A percentile compares a stretch with the other conserved stretches of the same genome.
These are phyloP conservation scores for Gossypium trilobum DNA, from an alignment of 441 rosid genomes.

Conservation along the genomic window DNA sequence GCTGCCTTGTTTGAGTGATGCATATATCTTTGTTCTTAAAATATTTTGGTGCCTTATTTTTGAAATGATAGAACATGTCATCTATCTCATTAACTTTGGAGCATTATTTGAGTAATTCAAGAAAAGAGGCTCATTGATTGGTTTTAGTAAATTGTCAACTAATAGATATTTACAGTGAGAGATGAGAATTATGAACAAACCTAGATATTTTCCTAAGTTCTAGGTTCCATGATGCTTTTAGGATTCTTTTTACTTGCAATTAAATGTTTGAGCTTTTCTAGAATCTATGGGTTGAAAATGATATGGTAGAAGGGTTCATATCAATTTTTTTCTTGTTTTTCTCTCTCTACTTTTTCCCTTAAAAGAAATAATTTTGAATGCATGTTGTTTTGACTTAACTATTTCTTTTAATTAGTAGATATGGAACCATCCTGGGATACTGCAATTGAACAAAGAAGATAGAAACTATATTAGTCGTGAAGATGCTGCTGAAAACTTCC, in stretches of 20 bases:
- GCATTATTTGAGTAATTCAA: background rate
- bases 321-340: background rate
- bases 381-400: background rate
- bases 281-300: background rate
- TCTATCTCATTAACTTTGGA: background rate
- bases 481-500: constrained; percentile 61
- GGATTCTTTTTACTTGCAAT: background rate
- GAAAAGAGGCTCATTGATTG: constrained; percentile 1
- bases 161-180: background rate
- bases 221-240: background rate
- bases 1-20: background rate
- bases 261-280: background rate
- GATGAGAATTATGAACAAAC: constrained; percentile 8
- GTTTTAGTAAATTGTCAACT: background rate
- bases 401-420: constrained; percentile 45
- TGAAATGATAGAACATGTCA: background rate
- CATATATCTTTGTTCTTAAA: background rate
- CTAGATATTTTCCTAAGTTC: background rate
- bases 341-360: constrained; percentile 7
- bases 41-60: background rate
- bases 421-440: constrained; percentile 98
- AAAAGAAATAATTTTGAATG: background rate
- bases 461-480: constrained; percentile 54
- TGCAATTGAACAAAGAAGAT: constrained; percentile 89
- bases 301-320: background rate